Percentiles rank a stretch among this genome's conserved stretches.
phyloP scores from a whole-genome alignment of 768 basidiomycete species.

The Pleurotus pulmonarius region DNA sequence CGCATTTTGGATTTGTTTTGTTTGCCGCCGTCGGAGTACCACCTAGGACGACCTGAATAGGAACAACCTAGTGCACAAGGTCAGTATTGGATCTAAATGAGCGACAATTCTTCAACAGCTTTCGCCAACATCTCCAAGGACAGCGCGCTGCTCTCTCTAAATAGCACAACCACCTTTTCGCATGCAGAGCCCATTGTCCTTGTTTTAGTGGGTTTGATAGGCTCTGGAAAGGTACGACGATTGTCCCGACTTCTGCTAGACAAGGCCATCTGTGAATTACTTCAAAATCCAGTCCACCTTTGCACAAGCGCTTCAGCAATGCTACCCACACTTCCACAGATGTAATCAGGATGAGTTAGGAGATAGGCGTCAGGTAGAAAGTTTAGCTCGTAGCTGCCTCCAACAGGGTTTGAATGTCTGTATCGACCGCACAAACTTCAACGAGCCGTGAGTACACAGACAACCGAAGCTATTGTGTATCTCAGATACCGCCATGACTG shows the following conservation, averaged over 20 bases:
- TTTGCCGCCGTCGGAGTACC: neutral
- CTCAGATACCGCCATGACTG: neutral
- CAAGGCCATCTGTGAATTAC: slow-evolving; percentile 9
- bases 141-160: too few relatives aligned
- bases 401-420: slow-evolving; percentile 65
- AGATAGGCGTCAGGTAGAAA: slow-evolving; percentile 60
- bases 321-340: slow-evolving; percentile 59
- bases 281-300: slow-evolving; percentile 49
- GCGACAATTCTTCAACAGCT: too few relatives aligned
- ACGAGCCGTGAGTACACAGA: slow-evolving; percentile 46
- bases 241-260: neutral
- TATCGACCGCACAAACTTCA: slow-evolving; percentile 77
- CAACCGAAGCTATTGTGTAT: slow-evolving; percentile 12
- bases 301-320: slow-evolving; percentile 60
- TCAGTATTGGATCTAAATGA: too few relatives aligned
- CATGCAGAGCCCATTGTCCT: slow-evolving; percentile 51
- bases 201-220: slow-evolving; percentile 72
- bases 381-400: slow-evolving; percentile 48
- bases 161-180: neutral
- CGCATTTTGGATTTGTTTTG: neutral
- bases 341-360: slow-evolving; percentile 85
- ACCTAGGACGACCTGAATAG: too few relatives aligned
- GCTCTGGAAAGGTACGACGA: slow-evolving; percentile 63
- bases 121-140: too few relatives aligned
- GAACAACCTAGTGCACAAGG: too few relatives aligned